Evolutionary conservation across 78 protist genomes (phyloP).

Genomic region (Dictyostelium discoideum): DNA sequence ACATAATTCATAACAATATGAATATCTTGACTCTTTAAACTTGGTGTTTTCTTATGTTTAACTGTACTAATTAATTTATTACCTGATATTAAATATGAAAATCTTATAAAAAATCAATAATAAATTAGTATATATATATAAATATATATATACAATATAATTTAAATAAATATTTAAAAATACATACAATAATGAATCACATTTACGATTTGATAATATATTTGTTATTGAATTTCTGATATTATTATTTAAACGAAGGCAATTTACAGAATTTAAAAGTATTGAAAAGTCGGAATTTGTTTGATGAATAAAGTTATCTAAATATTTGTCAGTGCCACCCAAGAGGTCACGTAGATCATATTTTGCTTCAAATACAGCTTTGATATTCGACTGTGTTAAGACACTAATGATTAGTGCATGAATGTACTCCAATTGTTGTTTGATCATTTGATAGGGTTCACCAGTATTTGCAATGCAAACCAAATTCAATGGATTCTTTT

Average conservation of each 20-base stretch:
- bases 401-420: conserved; percentile 54
- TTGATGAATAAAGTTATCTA: conserved; percentile 46
- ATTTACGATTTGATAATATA: conserved; percentile 29
- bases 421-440: conserved; percentile 52
- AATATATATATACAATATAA: no score
- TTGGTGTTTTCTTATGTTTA: conserved; percentile 67
- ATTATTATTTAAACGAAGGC: conserved; percentile 48
- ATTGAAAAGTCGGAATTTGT: conserved; percentile 37
- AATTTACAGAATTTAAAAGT: conserved; percentile 65
- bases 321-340: conserved; percentile 61
- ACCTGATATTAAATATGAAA: conserved; percentile 58
- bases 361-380: conserved; percentile 67
- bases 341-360: conserved; percentile 69
- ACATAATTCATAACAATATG: conserved; percentile 77
- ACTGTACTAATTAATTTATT: conserved; percentile 72
- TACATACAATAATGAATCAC: conserved; percentile 54
- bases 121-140: no score
- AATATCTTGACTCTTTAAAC: conserved; percentile 76
- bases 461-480: conserved; percentile 54
- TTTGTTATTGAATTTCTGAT: conserved; percentile 40
- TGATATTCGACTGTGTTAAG: conserved; percentile 65
- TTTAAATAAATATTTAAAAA: no score
- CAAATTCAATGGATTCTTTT: conserved; percentile 32
- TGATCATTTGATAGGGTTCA: conserved; percentile 52
- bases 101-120: not conserved